Conservation (phyloP, 2,329 filamentous ascomycete species). For the Neofusicoccum sp. region DNA sequence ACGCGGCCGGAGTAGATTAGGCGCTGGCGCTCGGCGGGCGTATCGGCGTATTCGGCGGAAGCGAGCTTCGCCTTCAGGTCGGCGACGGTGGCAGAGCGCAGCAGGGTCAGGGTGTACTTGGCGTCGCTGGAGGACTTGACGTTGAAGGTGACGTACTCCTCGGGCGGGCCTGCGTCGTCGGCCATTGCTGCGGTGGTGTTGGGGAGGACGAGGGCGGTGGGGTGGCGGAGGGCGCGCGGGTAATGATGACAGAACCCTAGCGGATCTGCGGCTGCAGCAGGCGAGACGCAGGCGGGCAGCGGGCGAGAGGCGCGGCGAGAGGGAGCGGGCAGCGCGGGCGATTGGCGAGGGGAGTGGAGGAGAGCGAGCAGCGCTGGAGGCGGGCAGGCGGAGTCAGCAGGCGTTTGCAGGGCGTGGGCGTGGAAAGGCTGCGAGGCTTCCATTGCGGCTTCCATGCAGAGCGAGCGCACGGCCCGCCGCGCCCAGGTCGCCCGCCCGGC, state of each 20-base stretch:
- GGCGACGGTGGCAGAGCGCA: conserved; percentile 70
- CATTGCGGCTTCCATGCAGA: conserved; percentile 15
- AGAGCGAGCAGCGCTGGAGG: conserved; percentile 1
- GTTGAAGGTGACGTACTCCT: conserved; percentile 87
- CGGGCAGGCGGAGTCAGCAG: conserved; percentile 14
- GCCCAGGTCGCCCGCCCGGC: not conserved
- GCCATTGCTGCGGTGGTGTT: conserved; percentile 52
- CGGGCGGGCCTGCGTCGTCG: conserved; percentile 60
- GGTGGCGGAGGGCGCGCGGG: conserved; percentile 3
- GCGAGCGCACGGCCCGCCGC: conserved; percentile 5
- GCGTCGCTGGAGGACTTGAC: conserved; percentile 94
- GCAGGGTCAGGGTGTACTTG: conserved; percentile 78
- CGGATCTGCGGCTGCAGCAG: not conserved
- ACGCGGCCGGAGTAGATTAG: conserved; percentile 97
- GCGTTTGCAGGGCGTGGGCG: not conserved
- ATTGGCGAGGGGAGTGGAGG: not conserved
- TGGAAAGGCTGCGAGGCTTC: conserved; percentile 9
- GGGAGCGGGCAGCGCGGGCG: not conserved
- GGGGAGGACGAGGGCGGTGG: conserved; percentile 12
- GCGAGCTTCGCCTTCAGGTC: conserved; percentile 91
- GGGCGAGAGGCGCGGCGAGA: not conserved
- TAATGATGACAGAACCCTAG: conserved; percentile 7
- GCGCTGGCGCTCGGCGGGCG: conserved; percentile 83
- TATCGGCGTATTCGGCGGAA: conserved; percentile 76
- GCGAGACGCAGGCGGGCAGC: not conserved